phyloP scores from a whole-genome alignment of 2,329 filamentous ascomycete genomes.

The Arachnomyces sp. region DNA sequence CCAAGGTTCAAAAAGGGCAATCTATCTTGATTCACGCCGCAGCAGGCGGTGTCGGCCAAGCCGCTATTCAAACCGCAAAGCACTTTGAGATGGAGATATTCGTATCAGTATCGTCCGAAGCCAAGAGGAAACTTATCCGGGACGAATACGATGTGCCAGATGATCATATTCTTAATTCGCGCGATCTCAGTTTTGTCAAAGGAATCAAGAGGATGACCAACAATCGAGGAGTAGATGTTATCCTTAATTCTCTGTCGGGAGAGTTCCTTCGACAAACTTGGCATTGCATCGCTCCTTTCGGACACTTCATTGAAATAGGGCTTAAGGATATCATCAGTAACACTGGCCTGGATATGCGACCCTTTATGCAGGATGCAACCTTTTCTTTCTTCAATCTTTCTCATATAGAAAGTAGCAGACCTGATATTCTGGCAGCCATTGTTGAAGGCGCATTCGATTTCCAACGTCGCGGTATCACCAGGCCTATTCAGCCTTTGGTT shows the following conservation, averaged over 20 bases:
- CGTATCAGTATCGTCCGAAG: constrained; percentile 12
- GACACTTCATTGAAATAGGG: constrained; percentile 14
- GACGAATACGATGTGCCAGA: constrained; percentile 10
- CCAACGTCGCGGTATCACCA: no score
- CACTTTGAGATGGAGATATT: constrained; percentile 14
- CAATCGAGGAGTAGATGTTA: constrained; percentile 10
- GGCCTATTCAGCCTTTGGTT: no score
- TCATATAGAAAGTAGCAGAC: no score
- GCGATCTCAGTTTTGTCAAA: constrained; percentile 7
- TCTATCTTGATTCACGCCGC: constrained; percentile 17
- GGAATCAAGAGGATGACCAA: constrained; percentile 10
- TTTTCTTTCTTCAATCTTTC: no score
- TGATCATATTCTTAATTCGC: constrained; percentile 11
- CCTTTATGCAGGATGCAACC: no score
- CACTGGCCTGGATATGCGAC: no score
- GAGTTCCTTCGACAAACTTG: constrained; percentile 9
- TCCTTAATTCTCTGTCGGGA: constrained; percentile 12
- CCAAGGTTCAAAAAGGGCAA: constrained; percentile 6
- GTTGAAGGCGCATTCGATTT: no score
- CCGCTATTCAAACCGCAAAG: constrained; percentile 15
- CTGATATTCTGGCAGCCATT: no score
- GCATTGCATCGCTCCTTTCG: constrained; percentile 11
- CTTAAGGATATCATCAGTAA: no score
- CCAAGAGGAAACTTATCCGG: constrained; percentile 12
- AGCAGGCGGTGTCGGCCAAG: constrained; percentile 15